phyloP scores from a whole-genome alignment of 257 asterid species.

The Fraxinus americana region DNA sequence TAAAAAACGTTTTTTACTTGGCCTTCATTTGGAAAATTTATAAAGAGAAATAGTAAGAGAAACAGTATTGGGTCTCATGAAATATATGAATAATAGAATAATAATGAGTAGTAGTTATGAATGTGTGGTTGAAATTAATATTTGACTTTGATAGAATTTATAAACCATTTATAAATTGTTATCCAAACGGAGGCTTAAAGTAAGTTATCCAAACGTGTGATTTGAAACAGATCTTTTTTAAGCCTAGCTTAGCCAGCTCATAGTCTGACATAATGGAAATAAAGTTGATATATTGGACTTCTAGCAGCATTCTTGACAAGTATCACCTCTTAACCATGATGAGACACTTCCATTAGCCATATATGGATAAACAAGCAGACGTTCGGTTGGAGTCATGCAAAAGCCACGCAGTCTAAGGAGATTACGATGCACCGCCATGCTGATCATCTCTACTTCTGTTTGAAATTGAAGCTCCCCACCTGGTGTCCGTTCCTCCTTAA shows the following conservation, averaged over 20 bases:
- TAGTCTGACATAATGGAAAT: not conserved
- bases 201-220: not conserved
- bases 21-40: too few relatives aligned
- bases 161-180: too few relatives aligned
- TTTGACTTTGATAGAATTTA: too few relatives aligned
- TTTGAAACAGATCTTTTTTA: not conserved
- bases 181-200: not conserved
- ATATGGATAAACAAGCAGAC: constrained; percentile 59
- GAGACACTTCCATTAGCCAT: constrained; percentile 71
- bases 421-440: constrained; percentile 67
- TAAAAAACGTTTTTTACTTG: not conserved
- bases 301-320: not conserved
- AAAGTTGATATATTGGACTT: not conserved
- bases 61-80: too few relatives aligned
- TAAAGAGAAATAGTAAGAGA: too few relatives aligned
- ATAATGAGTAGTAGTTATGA: too few relatives aligned
- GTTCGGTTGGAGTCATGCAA: constrained; percentile 62
- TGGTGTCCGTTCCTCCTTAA: constrained; percentile 60
- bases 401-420: constrained; percentile 59
- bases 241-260: not conserved
- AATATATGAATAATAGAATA: too few relatives aligned
- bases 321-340: constrained; percentile 58
- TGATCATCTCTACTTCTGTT: constrained; percentile 60
- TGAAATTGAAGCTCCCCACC: constrained; percentile 69
- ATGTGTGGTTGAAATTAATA: too few relatives aligned